Evolutionary conservation across 257 asterid genomes (phyloP).

Genomic region (Lycium barbarum): DNA sequence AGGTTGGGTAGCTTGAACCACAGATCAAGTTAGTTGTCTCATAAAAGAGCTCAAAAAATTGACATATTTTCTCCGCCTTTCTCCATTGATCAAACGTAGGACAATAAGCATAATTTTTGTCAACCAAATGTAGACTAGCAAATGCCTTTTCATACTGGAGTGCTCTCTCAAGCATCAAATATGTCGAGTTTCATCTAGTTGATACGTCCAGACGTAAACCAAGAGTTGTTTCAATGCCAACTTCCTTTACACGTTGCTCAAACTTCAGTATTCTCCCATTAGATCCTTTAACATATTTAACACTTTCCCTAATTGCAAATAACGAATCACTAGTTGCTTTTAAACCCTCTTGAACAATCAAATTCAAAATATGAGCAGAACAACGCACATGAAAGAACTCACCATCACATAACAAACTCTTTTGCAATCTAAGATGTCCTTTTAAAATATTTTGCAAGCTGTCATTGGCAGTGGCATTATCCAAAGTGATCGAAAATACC

Average conservation of each 20-base stretch:
- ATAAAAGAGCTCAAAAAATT: constrained; percentile 8
- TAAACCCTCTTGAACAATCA: background rate
- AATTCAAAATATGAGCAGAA: background rate
- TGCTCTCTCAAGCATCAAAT: background rate
- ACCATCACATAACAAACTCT: constrained; percentile 20
- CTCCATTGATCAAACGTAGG: background rate
- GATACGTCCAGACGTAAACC: background rate
- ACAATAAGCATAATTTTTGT: background rate
- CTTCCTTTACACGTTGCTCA: background rate
- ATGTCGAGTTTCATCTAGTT: background rate
- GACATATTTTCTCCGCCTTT: background rate
- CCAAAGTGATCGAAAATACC: background rate
- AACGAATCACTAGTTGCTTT: background rate
- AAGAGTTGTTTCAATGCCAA: background rate
- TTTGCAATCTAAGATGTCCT: constrained; percentile 10
- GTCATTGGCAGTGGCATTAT: background rate
- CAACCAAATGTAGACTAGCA: background rate
- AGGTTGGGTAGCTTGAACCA: background rate
- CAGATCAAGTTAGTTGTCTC: background rate
- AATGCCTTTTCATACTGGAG: background rate
- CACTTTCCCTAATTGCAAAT: background rate
- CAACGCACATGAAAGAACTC: constrained; percentile 22
- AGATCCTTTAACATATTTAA: background rate
- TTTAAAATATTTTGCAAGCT: constrained; percentile 5
- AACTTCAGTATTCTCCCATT: background rate